phyloP scores from a whole-genome alignment of 2,329 filamentous ascomycete genomes.

The Cylindrodendrum hubeiense region DNA sequence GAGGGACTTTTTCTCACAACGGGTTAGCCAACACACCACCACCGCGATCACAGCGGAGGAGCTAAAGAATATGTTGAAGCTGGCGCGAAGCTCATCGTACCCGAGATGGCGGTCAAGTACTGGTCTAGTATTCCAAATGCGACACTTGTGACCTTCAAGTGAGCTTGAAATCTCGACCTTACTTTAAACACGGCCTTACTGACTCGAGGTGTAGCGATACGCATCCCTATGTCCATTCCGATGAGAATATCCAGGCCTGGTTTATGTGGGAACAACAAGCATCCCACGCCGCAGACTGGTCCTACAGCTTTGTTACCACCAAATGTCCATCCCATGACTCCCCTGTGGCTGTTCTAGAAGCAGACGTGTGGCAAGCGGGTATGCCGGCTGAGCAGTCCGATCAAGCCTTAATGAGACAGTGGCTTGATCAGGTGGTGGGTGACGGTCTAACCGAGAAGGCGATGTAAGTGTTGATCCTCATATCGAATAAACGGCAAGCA shows the following conservation, averaged over 20 bases:
- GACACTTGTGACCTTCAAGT: constrained; percentile 30
- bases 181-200: not conserved
- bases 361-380: constrained; percentile 21
- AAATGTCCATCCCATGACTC: constrained; percentile 15
- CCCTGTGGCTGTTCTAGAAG: constrained; percentile 10
- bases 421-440: constrained; percentile 8
- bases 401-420: constrained; percentile 20
- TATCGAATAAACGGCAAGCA: accelerated
- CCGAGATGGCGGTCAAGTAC: constrained; percentile 21
- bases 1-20: not conserved
- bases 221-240: constrained; percentile 24
- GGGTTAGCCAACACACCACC: constrained; percentile 29
- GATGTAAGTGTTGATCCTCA: not conserved
- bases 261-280: constrained; percentile 22
- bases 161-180: accelerated
- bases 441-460: constrained; percentile 13
- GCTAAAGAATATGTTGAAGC: constrained; percentile 15
- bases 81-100: constrained; percentile 20
- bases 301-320: constrained; percentile 10
- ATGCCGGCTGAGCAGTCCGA: constrained; percentile 5
- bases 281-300: constrained; percentile 15
- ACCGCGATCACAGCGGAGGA: constrained; percentile 29
- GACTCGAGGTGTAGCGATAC: constrained; percentile 3
- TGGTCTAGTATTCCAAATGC: constrained; percentile 21
- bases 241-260: constrained; percentile 19